Evolutionary conservation across 306 rosid species (phyloP).

Genomic region (Hippophae tibetana): DNA sequence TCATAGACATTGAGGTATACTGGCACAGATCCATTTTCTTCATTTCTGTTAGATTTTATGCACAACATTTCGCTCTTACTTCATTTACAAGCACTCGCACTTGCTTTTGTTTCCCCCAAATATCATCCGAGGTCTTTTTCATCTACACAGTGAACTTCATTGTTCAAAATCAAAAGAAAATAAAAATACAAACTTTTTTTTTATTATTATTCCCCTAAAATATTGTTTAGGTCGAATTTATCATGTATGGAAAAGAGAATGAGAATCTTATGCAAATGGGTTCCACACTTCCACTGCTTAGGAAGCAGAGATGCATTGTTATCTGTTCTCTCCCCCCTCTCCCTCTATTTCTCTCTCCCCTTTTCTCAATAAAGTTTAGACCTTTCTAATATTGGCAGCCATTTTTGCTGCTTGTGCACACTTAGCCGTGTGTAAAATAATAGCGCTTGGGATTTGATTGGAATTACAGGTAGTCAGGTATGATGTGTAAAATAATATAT

Average conservation of each 20-base stretch:
- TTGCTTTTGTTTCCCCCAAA: background rate
- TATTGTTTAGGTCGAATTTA: slow-evolving; percentile 4
- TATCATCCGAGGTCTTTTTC: slow-evolving; percentile 6
- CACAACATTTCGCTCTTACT: slow-evolving; percentile 40
- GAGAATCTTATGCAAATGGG: slow-evolving; percentile 27
- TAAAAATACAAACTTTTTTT: background rate
- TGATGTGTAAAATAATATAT: background rate
- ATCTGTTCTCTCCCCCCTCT: background rate
- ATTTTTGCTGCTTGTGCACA: no score
- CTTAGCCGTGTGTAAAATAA: slow-evolving; percentile 7
- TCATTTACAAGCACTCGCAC: background rate
- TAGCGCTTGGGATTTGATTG: slow-evolving; percentile 9
- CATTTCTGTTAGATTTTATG: slow-evolving; percentile 39
- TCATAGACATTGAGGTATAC: slow-evolving; percentile 87
- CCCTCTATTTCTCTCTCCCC: background rate
- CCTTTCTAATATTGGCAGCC: no score
- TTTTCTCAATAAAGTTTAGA: no score
- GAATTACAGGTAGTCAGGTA: slow-evolving; percentile 22
- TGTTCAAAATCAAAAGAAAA: background rate
- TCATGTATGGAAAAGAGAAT: slow-evolving; percentile 12
- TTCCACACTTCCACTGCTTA: slow-evolving; percentile 28
- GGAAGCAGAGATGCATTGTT: slow-evolving; percentile 14
- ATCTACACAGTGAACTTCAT: slow-evolving; percentile 4
- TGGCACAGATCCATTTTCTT: slow-evolving; percentile 56
- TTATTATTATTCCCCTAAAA: no score